Percentiles rank a stretch among this genome's conserved stretches.
These are phyloP conservation scores for Daphne laureola DNA, from an alignment of 441 rosid species.

Conservation along the genomic window DNA sequence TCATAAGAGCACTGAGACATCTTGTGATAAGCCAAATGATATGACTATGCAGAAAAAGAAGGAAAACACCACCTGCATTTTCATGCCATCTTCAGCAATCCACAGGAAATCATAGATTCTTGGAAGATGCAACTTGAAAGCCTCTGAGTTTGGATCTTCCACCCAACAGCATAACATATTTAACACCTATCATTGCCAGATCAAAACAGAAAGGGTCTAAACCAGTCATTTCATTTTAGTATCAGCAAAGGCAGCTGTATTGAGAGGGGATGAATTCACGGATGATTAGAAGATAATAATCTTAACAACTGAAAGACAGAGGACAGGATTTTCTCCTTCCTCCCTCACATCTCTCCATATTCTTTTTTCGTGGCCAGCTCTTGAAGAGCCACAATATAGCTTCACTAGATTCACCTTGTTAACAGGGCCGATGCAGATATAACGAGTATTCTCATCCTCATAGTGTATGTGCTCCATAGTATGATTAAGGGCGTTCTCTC, in stretches of 20 bases:
- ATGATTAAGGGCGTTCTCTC: slow-evolving; percentile 63
- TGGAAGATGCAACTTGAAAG: slow-evolving; percentile 88
- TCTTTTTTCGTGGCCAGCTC: no score
- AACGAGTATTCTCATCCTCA: slow-evolving; percentile 89
- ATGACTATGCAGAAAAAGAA: neutral
- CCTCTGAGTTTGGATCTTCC: slow-evolving; percentile 93
- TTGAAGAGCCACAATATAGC: no score
- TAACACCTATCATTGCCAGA: slow-evolving; percentile 45
- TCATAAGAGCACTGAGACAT: neutral
- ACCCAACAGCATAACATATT: slow-evolving; percentile 99
- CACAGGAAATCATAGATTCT: slow-evolving; percentile 78
- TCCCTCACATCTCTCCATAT: no score
- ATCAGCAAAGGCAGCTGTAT: no score
- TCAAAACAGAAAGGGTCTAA: neutral
- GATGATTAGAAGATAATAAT: no score
- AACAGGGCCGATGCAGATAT: slow-evolving; percentile 92
- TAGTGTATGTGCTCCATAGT: slow-evolving; percentile 76
- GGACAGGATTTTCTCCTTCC: no score
- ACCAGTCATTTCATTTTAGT: no score
- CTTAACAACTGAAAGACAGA: no score
- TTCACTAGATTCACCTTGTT: slow-evolving; percentile 51
- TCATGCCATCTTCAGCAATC: slow-evolving; percentile 99
- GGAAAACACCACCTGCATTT: slow-evolving; percentile 64
- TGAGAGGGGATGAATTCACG: no score
- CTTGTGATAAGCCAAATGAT: neutral